These are phyloP conservation scores for Nymphaea colorata DNA, from an alignment of 164 flowering plant species.

Conservation along the genomic window DNA sequence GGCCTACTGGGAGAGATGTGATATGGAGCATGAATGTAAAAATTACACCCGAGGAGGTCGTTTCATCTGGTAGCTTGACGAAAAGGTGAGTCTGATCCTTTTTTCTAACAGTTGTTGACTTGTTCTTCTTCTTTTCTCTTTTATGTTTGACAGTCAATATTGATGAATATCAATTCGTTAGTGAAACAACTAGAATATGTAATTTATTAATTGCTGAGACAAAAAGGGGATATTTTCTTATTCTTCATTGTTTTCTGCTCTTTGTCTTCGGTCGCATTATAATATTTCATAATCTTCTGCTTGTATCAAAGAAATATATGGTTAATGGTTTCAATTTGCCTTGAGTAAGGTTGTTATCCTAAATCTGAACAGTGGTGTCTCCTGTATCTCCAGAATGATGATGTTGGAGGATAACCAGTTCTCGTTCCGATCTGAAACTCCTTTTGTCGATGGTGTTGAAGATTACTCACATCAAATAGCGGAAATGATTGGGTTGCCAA, in stretches of 20 bases:
- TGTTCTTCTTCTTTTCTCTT: background rate
- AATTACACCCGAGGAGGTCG: conserved; percentile 88
- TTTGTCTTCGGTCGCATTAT: no score
- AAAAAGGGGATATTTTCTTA: no score
- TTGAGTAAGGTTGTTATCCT: no score
- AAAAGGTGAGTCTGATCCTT: conserved; percentile 48
- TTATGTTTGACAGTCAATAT: background rate
- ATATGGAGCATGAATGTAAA: conserved; percentile 89
- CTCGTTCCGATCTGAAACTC: conserved; percentile 75
- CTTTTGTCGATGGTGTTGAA: conserved; percentile 74
- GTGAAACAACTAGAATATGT: no score
- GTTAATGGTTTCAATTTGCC: no score
- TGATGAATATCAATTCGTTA: no score
- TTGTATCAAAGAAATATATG: no score
- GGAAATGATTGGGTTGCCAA: conserved; percentile 90
- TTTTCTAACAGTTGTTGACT: no score
- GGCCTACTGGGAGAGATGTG: conserved; percentile 94
- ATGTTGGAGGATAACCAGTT: conserved; percentile 94
- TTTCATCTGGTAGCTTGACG: conserved; percentile 93
- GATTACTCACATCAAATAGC: conserved; percentile 99
- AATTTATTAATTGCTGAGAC: no score
- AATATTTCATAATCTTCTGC: no score
- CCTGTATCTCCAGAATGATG: conserved; percentile 64
- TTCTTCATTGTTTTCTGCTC: no score
- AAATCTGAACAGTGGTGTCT: background rate